phyloP scores from a whole-genome alignment of 805 yeast species.

The Maudiozyma turicensis region DNA sequence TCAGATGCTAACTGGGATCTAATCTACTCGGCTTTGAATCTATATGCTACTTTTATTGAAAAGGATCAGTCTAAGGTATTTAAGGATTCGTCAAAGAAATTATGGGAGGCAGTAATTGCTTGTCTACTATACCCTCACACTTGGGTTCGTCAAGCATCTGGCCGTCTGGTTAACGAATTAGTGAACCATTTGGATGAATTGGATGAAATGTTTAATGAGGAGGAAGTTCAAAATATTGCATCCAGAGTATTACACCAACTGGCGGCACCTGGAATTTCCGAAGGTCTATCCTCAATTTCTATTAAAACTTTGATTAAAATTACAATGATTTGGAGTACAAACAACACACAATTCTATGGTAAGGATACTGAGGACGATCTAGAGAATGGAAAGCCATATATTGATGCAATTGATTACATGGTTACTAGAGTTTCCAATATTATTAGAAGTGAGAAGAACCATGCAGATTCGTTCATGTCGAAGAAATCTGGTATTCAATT shows the following conservation, averaged over 20 bases:
- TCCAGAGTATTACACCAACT: slow-evolving; percentile 66
- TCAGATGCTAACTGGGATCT: slow-evolving; percentile 64
- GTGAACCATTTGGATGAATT: slow-evolving; percentile 34
- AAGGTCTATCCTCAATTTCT: slow-evolving; percentile 50
- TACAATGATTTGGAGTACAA: slow-evolving; percentile 50
- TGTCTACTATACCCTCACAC: slow-evolving; percentile 76
- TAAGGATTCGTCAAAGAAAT: slow-evolving; percentile 21
- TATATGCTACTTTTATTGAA: slow-evolving; percentile 36
- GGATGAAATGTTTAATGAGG: slow-evolving; percentile 29
- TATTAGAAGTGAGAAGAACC: slow-evolving; percentile 54
- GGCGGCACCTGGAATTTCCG: slow-evolving; percentile 65
- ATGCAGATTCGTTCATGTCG: slow-evolving; percentile 44
- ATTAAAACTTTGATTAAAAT: slow-evolving; percentile 58
- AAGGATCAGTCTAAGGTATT: slow-evolving; percentile 27
- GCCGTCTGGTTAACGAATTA: slow-evolving; percentile 47
- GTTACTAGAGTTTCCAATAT: slow-evolving; percentile 51
- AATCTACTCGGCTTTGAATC: slow-evolving; percentile 55
- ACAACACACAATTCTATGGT: slow-evolving; percentile 31
- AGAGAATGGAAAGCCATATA: slow-evolving; percentile 17
- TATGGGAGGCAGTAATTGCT: slow-evolving; percentile 46
- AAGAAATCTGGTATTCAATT: slow-evolving; percentile 65
- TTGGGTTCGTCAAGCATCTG: slow-evolving; percentile 72
- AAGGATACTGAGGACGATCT: slow-evolving; percentile 18
- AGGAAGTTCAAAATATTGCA: slow-evolving; percentile 57
- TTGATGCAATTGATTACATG: slow-evolving; percentile 30